Base-by-base conservation (phyloP, 148 eudicot species). In the Salicornia ramosissima region DNA sequence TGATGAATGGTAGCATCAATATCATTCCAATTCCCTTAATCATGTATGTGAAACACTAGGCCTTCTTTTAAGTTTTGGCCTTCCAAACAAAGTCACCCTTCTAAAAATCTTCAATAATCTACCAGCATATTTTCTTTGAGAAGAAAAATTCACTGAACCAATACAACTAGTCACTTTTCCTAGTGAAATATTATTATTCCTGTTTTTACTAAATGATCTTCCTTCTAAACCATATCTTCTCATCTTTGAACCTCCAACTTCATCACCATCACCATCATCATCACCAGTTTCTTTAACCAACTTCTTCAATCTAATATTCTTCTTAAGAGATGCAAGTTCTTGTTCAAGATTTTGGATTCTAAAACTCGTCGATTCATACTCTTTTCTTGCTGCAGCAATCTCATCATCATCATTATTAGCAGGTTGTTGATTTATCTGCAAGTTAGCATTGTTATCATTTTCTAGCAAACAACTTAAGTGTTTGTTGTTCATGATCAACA, bases 281-380 rank as follows among this genome's bases (percentile, higher is more conserved):
- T 75, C 76, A 47, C 81, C 79, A 28, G 61, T 66, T 36, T 75
- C 81, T 64, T 78, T 80, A 1, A 76, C 50, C 0, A 73, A 59
- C 60, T 79, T 74, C 71, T 86, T 84, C 22, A 74, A 16, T 11
- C 79, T 77, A 71, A 94, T 86, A 62, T 70, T 83, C 73, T 64
- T 94, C 83, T 87, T 94, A 64, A 94, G 71, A 0, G 90, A 72
- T 67, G 74, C 52, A 29, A 94, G 82, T 68, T 94, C 92, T 59
- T 86, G 83, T 68, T 94, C 97, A 45, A 94, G 97, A 53, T 68
- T 88, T 54, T 88, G 93, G 64, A 94, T 88, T 69, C 97, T 80
- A 74, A 93, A 90, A 78, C 97, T 88, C 1, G 97, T 87, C 39
- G 93, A 88, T 52, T 91, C 97, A 25, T 86, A 88, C 13, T 91